These are phyloP conservation scores for Aspergillus sp. DNA, from an alignment of 2,329 filamentous ascomycete genomes.

Conservation along the genomic window DNA sequence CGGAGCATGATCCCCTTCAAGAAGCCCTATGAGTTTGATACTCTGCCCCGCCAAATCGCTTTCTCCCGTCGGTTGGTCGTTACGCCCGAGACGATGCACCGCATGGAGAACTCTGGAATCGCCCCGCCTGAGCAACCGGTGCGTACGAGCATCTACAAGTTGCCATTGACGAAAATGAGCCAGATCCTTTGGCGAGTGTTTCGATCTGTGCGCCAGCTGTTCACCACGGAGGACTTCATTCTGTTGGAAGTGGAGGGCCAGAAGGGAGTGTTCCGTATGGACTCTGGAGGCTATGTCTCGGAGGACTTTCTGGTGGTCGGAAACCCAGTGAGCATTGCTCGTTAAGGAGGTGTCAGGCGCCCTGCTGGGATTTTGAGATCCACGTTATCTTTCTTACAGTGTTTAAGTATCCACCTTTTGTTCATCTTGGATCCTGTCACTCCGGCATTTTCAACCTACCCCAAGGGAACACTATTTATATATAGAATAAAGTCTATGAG, in stretches of 20 bases:
- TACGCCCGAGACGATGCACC: slow-evolving; percentile 21
- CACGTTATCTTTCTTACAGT: slow-evolving; percentile 2
- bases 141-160: slow-evolving; percentile 31
- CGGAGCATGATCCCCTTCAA: slow-evolving; percentile 37
- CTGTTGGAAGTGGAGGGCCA: slow-evolving; percentile 35
- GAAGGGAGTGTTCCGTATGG: slow-evolving; percentile 35
- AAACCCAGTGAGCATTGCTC: slow-evolving; percentile 21
- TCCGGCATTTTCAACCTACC: not conserved
- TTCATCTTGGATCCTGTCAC: not conserved
- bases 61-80: slow-evolving; percentile 33
- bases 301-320: slow-evolving; percentile 34
- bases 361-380: not conserved
- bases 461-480: not conserved
- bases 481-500: not conserved
- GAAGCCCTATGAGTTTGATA: slow-evolving; percentile 33
- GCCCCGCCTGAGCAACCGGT: slow-evolving; percentile 10
- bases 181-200: slow-evolving; percentile 31
- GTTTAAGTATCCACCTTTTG: slow-evolving; percentile 9
- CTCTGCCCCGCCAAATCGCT: slow-evolving; percentile 31
- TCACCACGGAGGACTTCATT: slow-evolving; percentile 41
- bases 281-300: slow-evolving; percentile 35
- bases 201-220: slow-evolving; percentile 35
- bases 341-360: slow-evolving; percentile 4
- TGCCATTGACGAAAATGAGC: slow-evolving; percentile 30
- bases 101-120: slow-evolving; percentile 18